These are phyloP conservation scores for Schizochytrium sp. DNA, from an alignment of 108 stramenopile species.

Conservation along the genomic window DNA sequence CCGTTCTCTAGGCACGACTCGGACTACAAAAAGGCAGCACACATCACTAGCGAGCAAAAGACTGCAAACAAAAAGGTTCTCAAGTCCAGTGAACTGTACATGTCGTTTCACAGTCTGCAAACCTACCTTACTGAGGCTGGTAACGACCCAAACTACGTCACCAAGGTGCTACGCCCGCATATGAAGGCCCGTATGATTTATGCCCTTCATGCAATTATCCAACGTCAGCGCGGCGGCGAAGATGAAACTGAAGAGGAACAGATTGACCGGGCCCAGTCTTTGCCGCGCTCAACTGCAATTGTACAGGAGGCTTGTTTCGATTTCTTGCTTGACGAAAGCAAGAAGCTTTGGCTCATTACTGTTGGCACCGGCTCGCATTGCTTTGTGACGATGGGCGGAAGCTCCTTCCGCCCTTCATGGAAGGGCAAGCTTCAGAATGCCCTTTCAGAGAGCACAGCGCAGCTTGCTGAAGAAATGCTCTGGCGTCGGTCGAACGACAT, in stretches of 20 bases:
- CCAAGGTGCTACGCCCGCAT: constrained; percentile 45
- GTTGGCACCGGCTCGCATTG: constrained; percentile 46
- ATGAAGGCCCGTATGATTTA: constrained; percentile 61
- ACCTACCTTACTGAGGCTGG: background rate
- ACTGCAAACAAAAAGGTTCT: constrained; percentile 56
- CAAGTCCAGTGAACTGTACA: constrained; percentile 58
- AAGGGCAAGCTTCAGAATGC: constrained; percentile 6
- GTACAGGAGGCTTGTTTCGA: constrained; percentile 45
- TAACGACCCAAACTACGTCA: background rate
- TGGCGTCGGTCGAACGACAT: constrained; percentile 49
- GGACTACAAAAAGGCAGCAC: constrained; percentile 59
- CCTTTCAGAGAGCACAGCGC: constrained; percentile 9
- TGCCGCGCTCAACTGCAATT: background rate
- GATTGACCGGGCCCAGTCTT: background rate
- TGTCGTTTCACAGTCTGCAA: constrained; percentile 41
- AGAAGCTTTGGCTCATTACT: constrained; percentile 57
- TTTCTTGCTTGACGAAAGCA: constrained; percentile 40
- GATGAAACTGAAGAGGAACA: constrained; percentile 27
- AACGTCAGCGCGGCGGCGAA: background rate
- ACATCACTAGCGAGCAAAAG: constrained; percentile 57
- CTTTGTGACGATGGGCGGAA: constrained; percentile 50
- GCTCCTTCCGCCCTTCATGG: constrained; percentile 42
- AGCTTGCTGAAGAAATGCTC: constrained; percentile 42
- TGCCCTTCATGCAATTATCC: constrained; percentile 22
- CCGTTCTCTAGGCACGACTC: constrained; percentile 40